Conservation (phyloP, 192 early-diverging fungal species). For the Linnemannia zychae region DNA sequence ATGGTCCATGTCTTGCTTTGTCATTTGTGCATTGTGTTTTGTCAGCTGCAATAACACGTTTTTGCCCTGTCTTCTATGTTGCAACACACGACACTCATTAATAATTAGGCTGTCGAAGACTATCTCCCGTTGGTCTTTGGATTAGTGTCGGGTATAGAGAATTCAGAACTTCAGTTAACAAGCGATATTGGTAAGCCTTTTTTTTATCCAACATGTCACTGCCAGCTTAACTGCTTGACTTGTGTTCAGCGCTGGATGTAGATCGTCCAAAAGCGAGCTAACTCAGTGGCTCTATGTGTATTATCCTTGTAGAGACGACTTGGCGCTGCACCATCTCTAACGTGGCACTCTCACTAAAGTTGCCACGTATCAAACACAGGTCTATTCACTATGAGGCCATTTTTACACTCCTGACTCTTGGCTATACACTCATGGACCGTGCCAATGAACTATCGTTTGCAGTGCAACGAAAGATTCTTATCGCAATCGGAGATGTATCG, state of each 20-base stretch:
- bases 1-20: background rate
- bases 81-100: background rate
- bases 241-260: background rate
- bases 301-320: slow-evolving; percentile 57
- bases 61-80: background rate
- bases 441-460: slow-evolving; percentile 38
- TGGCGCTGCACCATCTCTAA: slow-evolving; percentile 69
- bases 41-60: background rate
- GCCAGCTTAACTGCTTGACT: background rate
- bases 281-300: background rate
- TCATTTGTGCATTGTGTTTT: background rate
- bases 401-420: slow-evolving; percentile 68
- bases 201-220: background rate
- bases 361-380: slow-evolving; percentile 62
- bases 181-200: slow-evolving; percentile 29
- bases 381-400: slow-evolving; percentile 68
- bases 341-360: slow-evolving; percentile 58
- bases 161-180: slow-evolving; percentile 18
- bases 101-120: slow-evolving; percentile 38
- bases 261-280: background rate
- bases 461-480: slow-evolving; percentile 28
- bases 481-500: slow-evolving; percentile 49
- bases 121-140: slow-evolving; percentile 47
- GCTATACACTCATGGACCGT: slow-evolving; percentile 50
- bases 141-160: slow-evolving; percentile 32